Base-by-base conservation (phyloP, 148 eudicot genomes). In the Rhododendron ovatum region DNA sequence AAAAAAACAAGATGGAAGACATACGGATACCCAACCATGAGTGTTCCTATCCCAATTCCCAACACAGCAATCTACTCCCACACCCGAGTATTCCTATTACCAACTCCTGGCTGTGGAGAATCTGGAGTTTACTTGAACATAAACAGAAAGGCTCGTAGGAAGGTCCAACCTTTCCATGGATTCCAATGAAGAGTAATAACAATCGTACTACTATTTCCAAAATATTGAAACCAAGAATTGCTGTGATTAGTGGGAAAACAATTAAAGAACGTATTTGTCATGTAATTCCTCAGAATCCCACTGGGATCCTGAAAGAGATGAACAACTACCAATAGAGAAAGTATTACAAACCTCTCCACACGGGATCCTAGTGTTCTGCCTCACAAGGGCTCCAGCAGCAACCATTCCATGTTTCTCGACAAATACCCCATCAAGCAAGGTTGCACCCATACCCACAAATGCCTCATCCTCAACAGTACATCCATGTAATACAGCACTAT, bases 351-450 rank as follows among this genome's bases (percentile, higher is more conserved):
- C 94, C 94, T 92, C 94, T 82, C 94, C 94, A 81, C 63, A 75
- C 17, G 93, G 94, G 67, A 92, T 90, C 87, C 91, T 91, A 14
- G 93, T 91, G 89, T 92, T 89, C 88, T 91, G 94, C 78, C 94
- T 91, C 65, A 92, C 94, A 86, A 92, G 93, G 78, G 94, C 90
- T 81, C 94, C 94, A 63, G 94, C 94, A 86, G 94, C 94, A 86
- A 92, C 92, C 94, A 92, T 92, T 28, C 90, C 92, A 85, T 91
- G 85, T 84, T 91, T 92, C 86, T 92, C 94, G n/a, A 92, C 89
- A 80, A 88, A 78, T 39, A 91, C 94, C 18, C 94, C 94, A 82
- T 92, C 94, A 81, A 92, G 94, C 87, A 92, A 87, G 26, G 92
- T 92, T 73, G 94, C 93, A 55, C 94, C 92, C 93, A 91, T 92